These are phyloP conservation scores for Lasiosphaeris hirsuta DNA, from an alignment of 495 filamentous ascomycete genomes.

Conservation along the genomic window DNA sequence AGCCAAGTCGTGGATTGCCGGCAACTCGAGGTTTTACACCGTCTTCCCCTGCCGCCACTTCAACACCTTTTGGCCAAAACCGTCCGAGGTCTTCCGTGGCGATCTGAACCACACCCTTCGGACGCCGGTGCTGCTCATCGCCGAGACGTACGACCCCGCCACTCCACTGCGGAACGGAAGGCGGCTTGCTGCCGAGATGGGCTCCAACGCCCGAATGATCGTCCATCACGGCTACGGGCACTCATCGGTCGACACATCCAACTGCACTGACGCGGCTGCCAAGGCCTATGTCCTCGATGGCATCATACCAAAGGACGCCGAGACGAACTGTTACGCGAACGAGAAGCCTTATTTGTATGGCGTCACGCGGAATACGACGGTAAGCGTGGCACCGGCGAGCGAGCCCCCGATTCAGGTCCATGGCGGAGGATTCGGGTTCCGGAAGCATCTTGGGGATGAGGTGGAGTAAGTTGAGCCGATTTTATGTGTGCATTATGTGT, in stretches of 20 bases:
- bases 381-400: neutral
- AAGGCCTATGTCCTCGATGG: conserved; percentile 38
- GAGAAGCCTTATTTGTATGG: conserved; percentile 44
- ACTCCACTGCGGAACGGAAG: conserved; percentile 47
- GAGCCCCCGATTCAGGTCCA: neutral
- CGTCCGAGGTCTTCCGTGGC: conserved; percentile 43
- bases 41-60: conserved; percentile 45
- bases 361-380: conserved; percentile 6
- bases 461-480: too few species aligned
- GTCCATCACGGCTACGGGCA: conserved; percentile 49
- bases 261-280: conserved; percentile 39
- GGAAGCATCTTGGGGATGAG: neutral
- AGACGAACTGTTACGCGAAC: conserved; percentile 42
- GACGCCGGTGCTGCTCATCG: conserved; percentile 42
- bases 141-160: conserved; percentile 46
- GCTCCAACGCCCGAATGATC: conserved; percentile 40
- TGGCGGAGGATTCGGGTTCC: neutral
- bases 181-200: conserved; percentile 41
- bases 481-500: too few species aligned
- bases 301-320: conserved; percentile 32
- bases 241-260: conserved; percentile 38
- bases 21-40: conserved; percentile 40
- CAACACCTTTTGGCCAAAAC: conserved; percentile 39
- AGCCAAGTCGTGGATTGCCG: conserved; percentile 39
- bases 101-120: conserved; percentile 40